Conservation (phyloP, 805 yeast species). For the Saccharomycopsis lassenensis region DNA sequence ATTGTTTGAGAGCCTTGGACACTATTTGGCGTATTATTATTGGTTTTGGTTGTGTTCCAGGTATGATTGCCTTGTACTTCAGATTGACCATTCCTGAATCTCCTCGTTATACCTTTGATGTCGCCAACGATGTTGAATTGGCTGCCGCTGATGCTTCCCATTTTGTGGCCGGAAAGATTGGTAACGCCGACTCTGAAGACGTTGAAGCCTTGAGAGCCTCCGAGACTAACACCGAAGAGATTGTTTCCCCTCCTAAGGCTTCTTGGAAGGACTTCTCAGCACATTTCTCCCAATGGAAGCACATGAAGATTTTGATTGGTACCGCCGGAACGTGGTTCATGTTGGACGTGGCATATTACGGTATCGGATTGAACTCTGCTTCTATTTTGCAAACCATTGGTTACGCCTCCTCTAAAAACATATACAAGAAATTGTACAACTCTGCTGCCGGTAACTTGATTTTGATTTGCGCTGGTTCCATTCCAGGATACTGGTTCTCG, state of each 20-base stretch:
- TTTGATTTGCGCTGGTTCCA: constrained; percentile 86
- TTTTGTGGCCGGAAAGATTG: constrained; percentile 38
- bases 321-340: constrained; percentile 89
- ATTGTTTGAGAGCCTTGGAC: constrained; percentile 71
- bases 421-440: constrained; percentile 61
- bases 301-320: constrained; percentile 73
- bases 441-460: constrained; percentile 88
- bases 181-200: constrained; percentile 36
- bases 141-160: constrained; percentile 47
- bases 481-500: constrained; percentile 88
- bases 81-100: constrained; percentile 93
- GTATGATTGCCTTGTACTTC: constrained; percentile 71
- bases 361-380: constrained; percentile 76
- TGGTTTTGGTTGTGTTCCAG: constrained; percentile 90
- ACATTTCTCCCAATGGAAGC: constrained; percentile 81
- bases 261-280: constrained; percentile 58
- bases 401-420: constrained; percentile 60
- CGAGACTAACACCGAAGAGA: constrained; percentile 26
- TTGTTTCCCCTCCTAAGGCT: constrained; percentile 60
- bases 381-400: constrained; percentile 75
- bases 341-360: constrained; percentile 85
- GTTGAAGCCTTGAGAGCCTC: constrained; percentile 35
- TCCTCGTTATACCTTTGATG: constrained; percentile 82
- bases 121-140: constrained; percentile 44
- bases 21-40: constrained; percentile 90